These are phyloP conservation scores for Fraxinus americana DNA, from an alignment of 257 asterid species.

Conservation along the genomic window DNA sequence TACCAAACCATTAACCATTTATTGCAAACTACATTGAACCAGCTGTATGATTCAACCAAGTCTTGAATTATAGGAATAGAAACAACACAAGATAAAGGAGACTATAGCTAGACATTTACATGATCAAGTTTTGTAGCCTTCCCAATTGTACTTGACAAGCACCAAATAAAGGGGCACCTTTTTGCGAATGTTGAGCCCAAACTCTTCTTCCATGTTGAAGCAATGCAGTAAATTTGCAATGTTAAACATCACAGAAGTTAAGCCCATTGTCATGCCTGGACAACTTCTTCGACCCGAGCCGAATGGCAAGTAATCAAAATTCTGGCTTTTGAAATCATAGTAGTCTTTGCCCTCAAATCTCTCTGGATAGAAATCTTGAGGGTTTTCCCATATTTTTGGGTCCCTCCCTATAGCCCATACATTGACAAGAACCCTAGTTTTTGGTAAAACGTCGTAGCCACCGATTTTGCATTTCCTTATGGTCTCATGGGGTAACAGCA, in stretches of 20 bases:
- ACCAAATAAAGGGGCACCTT: conserved; percentile 10
- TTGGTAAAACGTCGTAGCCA: conserved; percentile 9
- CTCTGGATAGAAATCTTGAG: conserved; percentile 16
- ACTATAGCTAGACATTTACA: not conserved
- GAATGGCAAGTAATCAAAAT: conserved; percentile 16
- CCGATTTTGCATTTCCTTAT: conserved; percentile 18
- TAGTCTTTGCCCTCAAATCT: conserved; percentile 7
- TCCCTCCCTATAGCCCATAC: conserved; percentile 23
- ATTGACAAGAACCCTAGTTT: conserved; percentile 12
- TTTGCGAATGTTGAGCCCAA: conserved; percentile 10
- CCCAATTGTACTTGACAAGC: conserved; percentile 18
- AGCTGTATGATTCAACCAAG: not conserved
- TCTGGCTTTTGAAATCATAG: conserved; percentile 11
- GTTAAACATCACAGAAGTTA: not conserved
- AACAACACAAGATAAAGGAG: not conserved
- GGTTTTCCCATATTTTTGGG: conserved; percentile 20
- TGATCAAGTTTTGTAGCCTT: not conserved
- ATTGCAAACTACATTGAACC: not conserved
- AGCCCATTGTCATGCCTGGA: conserved; percentile 11
- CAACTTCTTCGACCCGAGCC: conserved; percentile 15
- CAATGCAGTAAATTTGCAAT: conserved; percentile 2
- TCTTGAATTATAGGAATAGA: not conserved
- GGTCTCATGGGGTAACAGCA: conserved; percentile 17
- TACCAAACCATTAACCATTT: not conserved
- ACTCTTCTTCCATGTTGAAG: conserved; percentile 19